Conservation (phyloP, 2,329 filamentous ascomycete species). For the Tolypocladium ovalisporum region DNA sequence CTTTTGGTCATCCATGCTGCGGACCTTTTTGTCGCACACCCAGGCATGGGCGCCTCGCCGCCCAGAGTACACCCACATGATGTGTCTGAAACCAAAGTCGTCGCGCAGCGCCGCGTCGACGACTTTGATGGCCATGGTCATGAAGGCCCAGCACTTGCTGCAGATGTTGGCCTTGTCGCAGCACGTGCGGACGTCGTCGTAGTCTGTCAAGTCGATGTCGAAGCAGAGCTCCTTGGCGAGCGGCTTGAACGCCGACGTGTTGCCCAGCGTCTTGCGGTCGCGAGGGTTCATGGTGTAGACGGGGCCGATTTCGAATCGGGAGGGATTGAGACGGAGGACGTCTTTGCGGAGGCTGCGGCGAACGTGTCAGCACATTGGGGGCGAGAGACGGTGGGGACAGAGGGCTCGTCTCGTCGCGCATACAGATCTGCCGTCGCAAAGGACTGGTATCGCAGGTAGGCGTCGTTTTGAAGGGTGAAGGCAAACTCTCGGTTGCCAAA, state of each 20-base stretch:
- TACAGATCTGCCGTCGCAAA: conserved; percentile 44
- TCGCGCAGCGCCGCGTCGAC: conserved; percentile 78
- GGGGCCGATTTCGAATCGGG: conserved; percentile 97
- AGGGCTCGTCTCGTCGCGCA: conserved; percentile 8
- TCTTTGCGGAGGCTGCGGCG: conserved; percentile 71
- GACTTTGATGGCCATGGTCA: conserved; percentile 95
- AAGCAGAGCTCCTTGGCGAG: conserved; percentile 92
- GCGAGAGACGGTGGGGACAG: neutral
- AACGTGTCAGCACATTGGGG: neutral
- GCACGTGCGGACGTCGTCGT: conserved; percentile 92
- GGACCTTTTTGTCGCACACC: conserved; percentile 86
- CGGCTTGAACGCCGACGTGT: conserved; percentile 72
- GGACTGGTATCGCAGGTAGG: conserved; percentile 84
- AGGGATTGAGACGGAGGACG: conserved; percentile 76
- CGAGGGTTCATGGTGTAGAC: conserved; percentile 90
- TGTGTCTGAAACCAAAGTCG: conserved; percentile 94
- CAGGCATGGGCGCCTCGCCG: conserved; percentile 94
- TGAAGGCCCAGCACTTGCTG: conserved; percentile 89
- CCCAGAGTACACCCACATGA: conserved; percentile 97
- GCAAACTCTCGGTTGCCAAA: conserved; percentile 94
- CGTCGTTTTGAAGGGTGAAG: conserved; percentile 86
- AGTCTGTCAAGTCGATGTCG: conserved; percentile 98
- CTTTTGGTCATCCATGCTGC: conserved; percentile 75
- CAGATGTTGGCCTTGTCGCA: conserved; percentile 92
- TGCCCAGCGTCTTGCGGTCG: conserved; percentile 79